Evolutionary conservation across 2,329 filamentous ascomycete species (phyloP).

Genomic region (Trichoderma citrinoviride): DNA sequence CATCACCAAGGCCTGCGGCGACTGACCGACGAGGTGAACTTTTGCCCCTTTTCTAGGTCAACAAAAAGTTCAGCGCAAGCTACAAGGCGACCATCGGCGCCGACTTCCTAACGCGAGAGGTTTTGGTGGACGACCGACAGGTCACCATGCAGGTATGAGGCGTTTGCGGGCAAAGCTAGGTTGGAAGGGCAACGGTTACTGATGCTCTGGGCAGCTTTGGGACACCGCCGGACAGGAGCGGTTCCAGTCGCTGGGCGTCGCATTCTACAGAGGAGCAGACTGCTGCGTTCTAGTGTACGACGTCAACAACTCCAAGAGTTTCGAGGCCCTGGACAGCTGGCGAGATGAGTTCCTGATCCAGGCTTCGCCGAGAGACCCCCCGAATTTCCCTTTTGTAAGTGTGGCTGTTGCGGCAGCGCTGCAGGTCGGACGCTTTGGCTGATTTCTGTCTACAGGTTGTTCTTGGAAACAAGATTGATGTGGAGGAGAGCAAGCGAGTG

Average conservation of each 20-base stretch:
- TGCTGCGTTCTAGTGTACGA: slow-evolving; percentile 98
- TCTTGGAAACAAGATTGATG: slow-evolving; percentile 97
- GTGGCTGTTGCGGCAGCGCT: no score
- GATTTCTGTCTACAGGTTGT: slow-evolving; percentile 62
- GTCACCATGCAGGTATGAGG: slow-evolving; percentile 90
- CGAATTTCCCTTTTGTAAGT: slow-evolving; percentile 91
- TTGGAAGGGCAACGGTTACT: slow-evolving; percentile 16
- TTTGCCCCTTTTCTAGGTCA: slow-evolving; percentile 63
- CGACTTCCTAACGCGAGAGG: slow-evolving; percentile 97
- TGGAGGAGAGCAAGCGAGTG: slow-evolving; percentile 95
- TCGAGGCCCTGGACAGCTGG: slow-evolving; percentile 98
- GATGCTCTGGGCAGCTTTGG: slow-evolving; percentile 66
- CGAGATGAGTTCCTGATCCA: slow-evolving; percentile 97
- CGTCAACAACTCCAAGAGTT: slow-evolving; percentile 98
- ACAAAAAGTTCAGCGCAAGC: slow-evolving; percentile 99
- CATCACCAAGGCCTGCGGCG: not conserved
- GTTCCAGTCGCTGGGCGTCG: slow-evolving; percentile 94
- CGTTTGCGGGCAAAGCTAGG: slow-evolving; percentile 5
- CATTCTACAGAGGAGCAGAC: slow-evolving; percentile 95
- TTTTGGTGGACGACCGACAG: slow-evolving; percentile 91
- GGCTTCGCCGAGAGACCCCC: slow-evolving; percentile 91
- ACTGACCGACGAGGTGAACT: not conserved
- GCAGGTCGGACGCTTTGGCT: slow-evolving; percentile 14
- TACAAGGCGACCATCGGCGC: slow-evolving; percentile 99
- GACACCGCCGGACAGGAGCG: slow-evolving; percentile 96